phyloP scores from a whole-genome alignment of 805 yeast genomes.

The Metschnikowia picachoensis region DNA sequence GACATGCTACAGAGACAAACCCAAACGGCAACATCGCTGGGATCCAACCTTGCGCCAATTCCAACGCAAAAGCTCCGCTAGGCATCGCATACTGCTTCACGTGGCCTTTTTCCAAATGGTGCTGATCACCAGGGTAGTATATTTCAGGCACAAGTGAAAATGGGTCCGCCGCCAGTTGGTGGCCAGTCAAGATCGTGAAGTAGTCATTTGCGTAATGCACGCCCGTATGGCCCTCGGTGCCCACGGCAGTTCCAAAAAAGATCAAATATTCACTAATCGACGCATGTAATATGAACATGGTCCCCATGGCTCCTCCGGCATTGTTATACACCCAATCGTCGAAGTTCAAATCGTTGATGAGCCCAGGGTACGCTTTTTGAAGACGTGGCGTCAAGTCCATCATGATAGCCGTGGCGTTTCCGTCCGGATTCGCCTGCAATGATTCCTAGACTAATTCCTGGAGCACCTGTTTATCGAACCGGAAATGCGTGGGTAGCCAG shows the following conservation, averaged over 20 bases:
- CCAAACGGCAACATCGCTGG: conserved; percentile 98
- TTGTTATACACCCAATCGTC: conserved; percentile 95
- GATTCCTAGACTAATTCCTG: conserved; percentile 56
- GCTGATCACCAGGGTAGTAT: conserved; percentile 85
- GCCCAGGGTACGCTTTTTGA: conserved; percentile 60
- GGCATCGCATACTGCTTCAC: conserved; percentile 88
- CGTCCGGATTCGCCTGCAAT: conserved; percentile 49
- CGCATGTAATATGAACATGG: conserved; percentile 93
- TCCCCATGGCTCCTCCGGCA: conserved; percentile 99
- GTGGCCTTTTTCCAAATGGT: conserved; percentile 69
- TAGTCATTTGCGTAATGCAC: conserved; percentile 97
- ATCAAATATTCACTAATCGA: conserved; percentile 90
- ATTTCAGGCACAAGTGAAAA: conserved; percentile 60
- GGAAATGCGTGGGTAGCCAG: conserved; percentile 68
- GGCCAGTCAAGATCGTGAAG: conserved; percentile 83
- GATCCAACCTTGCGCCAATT: conserved; percentile 97
- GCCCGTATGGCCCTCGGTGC: conserved; percentile 96
- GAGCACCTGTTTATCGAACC: conserved; percentile 64
- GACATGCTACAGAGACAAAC: conserved; percentile 68
- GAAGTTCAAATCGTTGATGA: conserved; percentile 64
- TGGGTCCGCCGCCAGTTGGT: conserved; percentile 69
- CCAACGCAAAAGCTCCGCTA: conserved; percentile 79
- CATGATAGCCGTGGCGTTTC: conserved; percentile 60
- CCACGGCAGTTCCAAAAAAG: conserved; percentile 88
- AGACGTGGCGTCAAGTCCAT: conserved; percentile 49